Conservation (phyloP, 441 rosid species). For the Brassica balearica region DNA sequence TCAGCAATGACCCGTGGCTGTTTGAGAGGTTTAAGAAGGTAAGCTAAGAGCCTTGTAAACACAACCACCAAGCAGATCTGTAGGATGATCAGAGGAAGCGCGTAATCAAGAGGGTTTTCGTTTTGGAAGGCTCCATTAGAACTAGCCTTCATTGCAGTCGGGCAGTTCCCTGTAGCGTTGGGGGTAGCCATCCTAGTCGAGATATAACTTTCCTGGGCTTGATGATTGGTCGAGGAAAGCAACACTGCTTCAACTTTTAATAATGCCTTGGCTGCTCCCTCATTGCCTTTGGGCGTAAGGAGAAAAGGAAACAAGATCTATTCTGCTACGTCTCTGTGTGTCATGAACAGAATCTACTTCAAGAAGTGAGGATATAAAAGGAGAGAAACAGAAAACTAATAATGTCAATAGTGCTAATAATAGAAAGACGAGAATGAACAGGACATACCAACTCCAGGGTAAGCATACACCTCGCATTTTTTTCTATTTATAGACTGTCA, state of each 20-base stretch:
- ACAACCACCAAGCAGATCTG: constrained; percentile 62
- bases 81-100: constrained; percentile 65
- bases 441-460: constrained; percentile 44
- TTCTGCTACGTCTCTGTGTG: not conserved
- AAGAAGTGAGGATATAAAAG: constrained; percentile 34
- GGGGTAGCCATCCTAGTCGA: constrained; percentile 33
- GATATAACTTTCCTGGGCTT: not conserved
- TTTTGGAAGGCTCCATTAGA: constrained; percentile 77
- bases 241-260: constrained; percentile 31
- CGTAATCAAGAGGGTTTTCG: constrained; percentile 64
- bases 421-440: constrained; percentile 32
- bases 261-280: constrained; percentile 30
- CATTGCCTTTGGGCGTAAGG: constrained; percentile 22
- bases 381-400: constrained; percentile 33
- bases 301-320: constrained; percentile 10
- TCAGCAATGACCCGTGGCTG: constrained; percentile 75
- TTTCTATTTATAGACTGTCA: constrained; percentile 34
- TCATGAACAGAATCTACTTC: constrained; percentile 24
- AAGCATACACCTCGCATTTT: constrained; percentile 37
- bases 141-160: constrained; percentile 65
- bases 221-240: constrained; percentile 22
- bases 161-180: constrained; percentile 39
- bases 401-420: constrained; percentile 34
- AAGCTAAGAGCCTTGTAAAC: constrained; percentile 58
- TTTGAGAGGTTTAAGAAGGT: constrained; percentile 57